These are phyloP conservation scores for Astrephomene gubernaculifera DNA, from an alignment of 139 green algal genomes.

Conservation along the genomic window DNA sequence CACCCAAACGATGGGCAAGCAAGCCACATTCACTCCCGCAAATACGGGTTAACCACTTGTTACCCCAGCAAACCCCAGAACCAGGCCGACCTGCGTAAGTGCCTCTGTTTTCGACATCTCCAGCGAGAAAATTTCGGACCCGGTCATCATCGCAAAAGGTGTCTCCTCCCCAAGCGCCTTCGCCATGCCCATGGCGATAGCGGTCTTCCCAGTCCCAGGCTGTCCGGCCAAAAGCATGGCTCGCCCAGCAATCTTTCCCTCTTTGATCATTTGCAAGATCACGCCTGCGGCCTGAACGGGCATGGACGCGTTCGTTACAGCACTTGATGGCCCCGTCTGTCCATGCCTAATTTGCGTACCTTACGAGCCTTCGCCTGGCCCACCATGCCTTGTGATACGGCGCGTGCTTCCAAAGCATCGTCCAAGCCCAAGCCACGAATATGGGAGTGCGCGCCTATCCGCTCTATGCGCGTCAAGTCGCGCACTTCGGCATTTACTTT, in stretches of 20 bases:
- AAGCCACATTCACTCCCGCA: too few relatives aligned
- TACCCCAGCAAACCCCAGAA: too few relatives aligned
- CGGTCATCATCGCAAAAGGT: constrained; percentile 98
- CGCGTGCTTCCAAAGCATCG: constrained; percentile 91
- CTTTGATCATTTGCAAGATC: constrained; percentile 96
- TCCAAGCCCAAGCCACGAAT: constrained; percentile 98
- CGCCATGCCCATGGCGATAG: constrained; percentile 97
- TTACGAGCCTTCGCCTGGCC: constrained; percentile 91
- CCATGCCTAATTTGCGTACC: too few relatives aligned
- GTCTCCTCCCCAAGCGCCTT: constrained; percentile 97
- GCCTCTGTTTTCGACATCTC: constrained; percentile 99
- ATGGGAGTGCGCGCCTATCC: constrained; percentile 97
- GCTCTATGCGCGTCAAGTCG: constrained; percentile 96
- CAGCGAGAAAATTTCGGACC: constrained; percentile 97
- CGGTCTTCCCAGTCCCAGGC: constrained; percentile 97
- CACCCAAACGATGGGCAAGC: too few relatives aligned
- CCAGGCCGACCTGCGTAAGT: constrained; percentile 87
- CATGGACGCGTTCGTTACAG: too few relatives aligned
- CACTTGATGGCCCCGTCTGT: too few relatives aligned
- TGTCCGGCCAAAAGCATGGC: constrained; percentile 95
- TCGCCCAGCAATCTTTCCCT: constrained; percentile 96
- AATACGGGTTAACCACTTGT: too few relatives aligned
- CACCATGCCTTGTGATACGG: constrained; percentile 97
- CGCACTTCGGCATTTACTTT: constrained; percentile 84
- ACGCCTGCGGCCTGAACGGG: constrained; percentile 89